phyloP scores from a whole-genome alignment of 2,329 filamentous ascomycete genomes.

The Chaetomium strumarium region DNA sequence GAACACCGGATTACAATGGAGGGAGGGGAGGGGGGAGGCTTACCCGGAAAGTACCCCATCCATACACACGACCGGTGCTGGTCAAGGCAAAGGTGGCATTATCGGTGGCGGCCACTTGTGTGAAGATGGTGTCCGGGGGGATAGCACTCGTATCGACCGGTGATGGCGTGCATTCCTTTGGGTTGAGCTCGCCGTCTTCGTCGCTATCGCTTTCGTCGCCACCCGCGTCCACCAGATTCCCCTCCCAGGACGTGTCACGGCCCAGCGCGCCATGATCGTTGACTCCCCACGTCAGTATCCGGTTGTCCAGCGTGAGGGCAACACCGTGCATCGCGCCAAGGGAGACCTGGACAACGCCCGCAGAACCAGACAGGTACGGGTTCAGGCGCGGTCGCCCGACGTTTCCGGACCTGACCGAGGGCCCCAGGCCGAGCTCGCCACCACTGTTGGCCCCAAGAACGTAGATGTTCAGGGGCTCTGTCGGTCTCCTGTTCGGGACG shows the following conservation, averaged over 20 bases:
- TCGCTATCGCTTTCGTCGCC: slow-evolving; percentile 32
- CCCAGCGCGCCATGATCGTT: slow-evolving; percentile 79
- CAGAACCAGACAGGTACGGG: slow-evolving; percentile 46
- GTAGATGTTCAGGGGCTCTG: slow-evolving; percentile 61
- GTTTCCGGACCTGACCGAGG: slow-evolving; percentile 53
- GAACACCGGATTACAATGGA: not conserved
- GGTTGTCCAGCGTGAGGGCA: slow-evolving; percentile 71
- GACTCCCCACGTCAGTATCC: slow-evolving; percentile 78
- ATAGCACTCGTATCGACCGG: slow-evolving; percentile 44
- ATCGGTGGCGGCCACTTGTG: slow-evolving; percentile 64
- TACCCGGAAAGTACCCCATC: slow-evolving; percentile 73
- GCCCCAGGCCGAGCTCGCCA: slow-evolving; percentile 73
- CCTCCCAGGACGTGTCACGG: slow-evolving; percentile 59
- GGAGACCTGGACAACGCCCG: slow-evolving; percentile 61
- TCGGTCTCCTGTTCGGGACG: slow-evolving; percentile 42
- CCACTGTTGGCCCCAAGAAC: slow-evolving; percentile 72
- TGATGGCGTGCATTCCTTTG: slow-evolving; percentile 53
- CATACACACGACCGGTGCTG: slow-evolving; percentile 67
- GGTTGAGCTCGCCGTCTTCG: slow-evolving; percentile 47
- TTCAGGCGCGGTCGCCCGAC: slow-evolving; percentile 70
- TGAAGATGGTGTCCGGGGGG: slow-evolving; percentile 29
- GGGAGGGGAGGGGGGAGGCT: slow-evolving; percentile 6
- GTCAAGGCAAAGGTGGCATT: slow-evolving; percentile 71
- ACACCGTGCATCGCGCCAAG: slow-evolving; percentile 76
- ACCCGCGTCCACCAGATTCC: slow-evolving; percentile 48